Evolutionary conservation across 768 basidiomycete species (phyloP).

Genomic region (Suillus placidus): DNA sequence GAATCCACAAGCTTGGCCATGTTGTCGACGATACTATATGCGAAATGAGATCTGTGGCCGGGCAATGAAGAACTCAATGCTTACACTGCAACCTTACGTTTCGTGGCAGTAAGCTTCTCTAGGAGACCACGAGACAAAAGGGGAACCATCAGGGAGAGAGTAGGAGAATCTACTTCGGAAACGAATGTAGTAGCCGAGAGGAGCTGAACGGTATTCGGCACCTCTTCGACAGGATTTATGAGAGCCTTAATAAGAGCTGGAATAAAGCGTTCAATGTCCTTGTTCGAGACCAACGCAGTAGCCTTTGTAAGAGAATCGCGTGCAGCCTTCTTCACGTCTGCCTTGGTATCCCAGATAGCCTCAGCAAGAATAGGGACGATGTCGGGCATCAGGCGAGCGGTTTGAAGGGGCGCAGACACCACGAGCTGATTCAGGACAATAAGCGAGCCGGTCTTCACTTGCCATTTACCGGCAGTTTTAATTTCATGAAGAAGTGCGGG

Average conservation of each 20-base stretch:
- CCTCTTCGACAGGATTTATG: conserved; percentile 99
- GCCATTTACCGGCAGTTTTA: conserved; percentile 97
- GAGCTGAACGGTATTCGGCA: conserved; percentile 90
- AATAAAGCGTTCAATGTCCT: conserved; percentile 97
- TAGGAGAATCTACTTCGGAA: conserved; percentile 97
- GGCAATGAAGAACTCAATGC: conserved; percentile 33
- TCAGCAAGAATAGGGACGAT: conserved; percentile 93
- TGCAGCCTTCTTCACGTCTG: conserved; percentile 98
- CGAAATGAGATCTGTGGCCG: conserved; percentile 20
- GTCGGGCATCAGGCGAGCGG: conserved; percentile 88
- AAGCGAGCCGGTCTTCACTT: conserved; percentile 89
- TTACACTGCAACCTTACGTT: conserved; percentile 97
- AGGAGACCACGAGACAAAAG: conserved; percentile 89
- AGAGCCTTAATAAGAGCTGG: conserved; percentile 96
- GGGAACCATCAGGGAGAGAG: conserved; percentile 97
- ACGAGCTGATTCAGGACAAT: conserved; percentile 86
- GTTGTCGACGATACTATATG: conserved; percentile 87
- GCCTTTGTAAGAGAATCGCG: conserved; percentile 94
- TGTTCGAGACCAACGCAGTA: conserved; percentile 94
- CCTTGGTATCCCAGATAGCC: conserved; percentile 98
- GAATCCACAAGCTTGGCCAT: conserved; percentile 99
- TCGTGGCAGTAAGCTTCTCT: conserved; percentile 94
- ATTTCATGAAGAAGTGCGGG: conserved; percentile 90
- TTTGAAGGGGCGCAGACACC: conserved; percentile 77
- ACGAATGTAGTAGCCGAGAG: conserved; percentile 99